phyloP scores from a whole-genome alignment of 257 asterid species.

The Coffea eugenioides region DNA sequence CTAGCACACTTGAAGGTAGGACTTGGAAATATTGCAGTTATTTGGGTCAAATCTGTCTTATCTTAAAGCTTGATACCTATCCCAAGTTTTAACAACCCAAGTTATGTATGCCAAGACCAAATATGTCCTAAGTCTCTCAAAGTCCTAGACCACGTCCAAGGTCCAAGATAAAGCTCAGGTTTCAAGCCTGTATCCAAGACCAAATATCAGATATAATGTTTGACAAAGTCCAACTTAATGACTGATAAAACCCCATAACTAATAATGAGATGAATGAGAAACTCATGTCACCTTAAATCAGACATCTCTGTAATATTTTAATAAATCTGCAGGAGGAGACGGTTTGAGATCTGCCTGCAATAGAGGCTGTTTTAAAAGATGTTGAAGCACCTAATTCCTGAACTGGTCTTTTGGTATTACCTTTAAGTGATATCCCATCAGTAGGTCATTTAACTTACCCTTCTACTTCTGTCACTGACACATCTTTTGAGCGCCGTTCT shows the following conservation, averaged over 20 bases:
- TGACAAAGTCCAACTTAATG: background rate
- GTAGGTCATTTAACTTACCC: too few species aligned
- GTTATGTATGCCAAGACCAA: background rate
- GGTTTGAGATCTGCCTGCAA: background rate
- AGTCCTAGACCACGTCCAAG: background rate
- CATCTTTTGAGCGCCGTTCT: too few species aligned
- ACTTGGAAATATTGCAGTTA: background rate
- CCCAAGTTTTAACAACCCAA: background rate
- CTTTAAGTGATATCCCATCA: background rate
- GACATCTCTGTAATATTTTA: background rate
- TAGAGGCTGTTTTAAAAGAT: too few species aligned
- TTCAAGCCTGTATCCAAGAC: background rate
- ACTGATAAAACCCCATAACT: background rate
- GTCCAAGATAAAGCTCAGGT: background rate
- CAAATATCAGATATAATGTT: background rate
- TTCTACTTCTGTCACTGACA: too few species aligned
- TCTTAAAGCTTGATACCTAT: background rate
- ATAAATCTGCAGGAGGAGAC: background rate
- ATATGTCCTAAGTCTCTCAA: too few species aligned
- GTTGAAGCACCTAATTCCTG: background rate
- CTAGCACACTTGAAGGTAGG: background rate
- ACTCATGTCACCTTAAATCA: background rate
- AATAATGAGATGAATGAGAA: background rate
- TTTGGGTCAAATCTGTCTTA: background rate
- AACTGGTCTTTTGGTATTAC: background rate